phyloP scores from a whole-genome alignment of 2,329 filamentous ascomycete genomes.

The Aplosporella prunicola region DNA sequence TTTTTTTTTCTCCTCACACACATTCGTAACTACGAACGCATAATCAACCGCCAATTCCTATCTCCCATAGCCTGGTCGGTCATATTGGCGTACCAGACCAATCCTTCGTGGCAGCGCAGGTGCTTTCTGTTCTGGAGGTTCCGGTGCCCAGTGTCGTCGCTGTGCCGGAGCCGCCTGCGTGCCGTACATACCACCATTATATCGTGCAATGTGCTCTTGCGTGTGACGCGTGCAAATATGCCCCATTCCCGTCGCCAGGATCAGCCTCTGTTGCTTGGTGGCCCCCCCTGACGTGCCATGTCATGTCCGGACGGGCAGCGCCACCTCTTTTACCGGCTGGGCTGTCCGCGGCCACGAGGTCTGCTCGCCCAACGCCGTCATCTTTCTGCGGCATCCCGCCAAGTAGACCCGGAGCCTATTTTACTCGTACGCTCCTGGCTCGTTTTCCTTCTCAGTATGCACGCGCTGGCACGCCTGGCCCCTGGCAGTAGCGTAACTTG shows the following conservation, averaged over 20 bases:
- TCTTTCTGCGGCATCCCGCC: constrained; percentile 5
- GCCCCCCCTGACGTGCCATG: constrained; percentile 9
- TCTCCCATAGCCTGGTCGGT: constrained; percentile 32
- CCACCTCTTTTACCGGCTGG: constrained; percentile 5
- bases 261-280: neutral
- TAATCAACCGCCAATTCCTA: constrained; percentile 35
- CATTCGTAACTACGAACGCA: constrained; percentile 30
- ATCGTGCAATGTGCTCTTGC: neutral
- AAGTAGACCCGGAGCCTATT: neutral
- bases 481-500: constrained; percentile 8
- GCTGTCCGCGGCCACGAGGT: constrained; percentile 5
- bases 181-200: constrained; percentile 19
- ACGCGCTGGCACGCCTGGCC: constrained; percentile 9
- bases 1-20: constrained; percentile 23
- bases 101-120: constrained; percentile 14
- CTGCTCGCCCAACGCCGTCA: constrained; percentile 4
- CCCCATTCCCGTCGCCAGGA: no score
- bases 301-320: constrained; percentile 9
- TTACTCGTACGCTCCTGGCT: neutral
- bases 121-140: constrained; percentile 3
- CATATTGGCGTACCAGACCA: constrained; percentile 38
- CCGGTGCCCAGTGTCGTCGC: constrained; percentile 28
- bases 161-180: constrained; percentile 32
- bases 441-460: constrained; percentile 5
- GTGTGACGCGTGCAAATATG: neutral